Conservation (phyloP, 108 stramenopile genomes). For the Nitzschia palea region DNA sequence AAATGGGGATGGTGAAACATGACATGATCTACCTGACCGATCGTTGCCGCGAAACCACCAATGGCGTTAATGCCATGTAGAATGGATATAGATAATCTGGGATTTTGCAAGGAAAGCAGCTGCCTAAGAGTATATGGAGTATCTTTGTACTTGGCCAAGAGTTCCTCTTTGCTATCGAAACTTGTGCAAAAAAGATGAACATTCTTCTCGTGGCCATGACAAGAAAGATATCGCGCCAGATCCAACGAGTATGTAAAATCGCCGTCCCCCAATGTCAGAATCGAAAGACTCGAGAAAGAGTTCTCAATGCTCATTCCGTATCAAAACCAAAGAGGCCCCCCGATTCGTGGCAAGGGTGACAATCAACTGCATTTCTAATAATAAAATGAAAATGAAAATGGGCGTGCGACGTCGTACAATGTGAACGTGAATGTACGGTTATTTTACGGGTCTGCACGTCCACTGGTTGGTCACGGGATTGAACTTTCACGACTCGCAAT, state of each 20-base stretch:
- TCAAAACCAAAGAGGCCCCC: background rate
- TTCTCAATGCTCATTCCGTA: background rate
- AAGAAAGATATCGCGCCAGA: constrained; percentile 55
- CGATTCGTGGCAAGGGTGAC: background rate
- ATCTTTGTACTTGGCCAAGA: constrained; percentile 55
- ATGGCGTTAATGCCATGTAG: constrained; percentile 76
- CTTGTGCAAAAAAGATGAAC: constrained; percentile 56
- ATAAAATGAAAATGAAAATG: too few species aligned
- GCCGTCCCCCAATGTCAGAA: constrained; percentile 74
- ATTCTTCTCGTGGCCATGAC: background rate
- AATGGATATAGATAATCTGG: constrained; percentile 7
- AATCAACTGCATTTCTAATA: background rate
- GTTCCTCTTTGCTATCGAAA: constrained; percentile 53
- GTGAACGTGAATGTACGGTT: too few species aligned
- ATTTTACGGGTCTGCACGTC: too few species aligned
- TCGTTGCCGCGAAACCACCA: background rate
- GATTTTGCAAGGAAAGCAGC: constrained; percentile 12
- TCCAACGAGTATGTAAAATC: constrained; percentile 86
- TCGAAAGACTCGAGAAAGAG: background rate
- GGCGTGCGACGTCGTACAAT: too few species aligned
- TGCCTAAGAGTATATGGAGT: constrained; percentile 46
- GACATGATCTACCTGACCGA: constrained; percentile 42
- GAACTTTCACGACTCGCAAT: too few species aligned
- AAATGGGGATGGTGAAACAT: constrained; percentile 90
- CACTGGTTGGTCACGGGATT: too few species aligned